Conservation (phyloP, 257 asterid species). For the Solanum chiquidenum region DNA sequence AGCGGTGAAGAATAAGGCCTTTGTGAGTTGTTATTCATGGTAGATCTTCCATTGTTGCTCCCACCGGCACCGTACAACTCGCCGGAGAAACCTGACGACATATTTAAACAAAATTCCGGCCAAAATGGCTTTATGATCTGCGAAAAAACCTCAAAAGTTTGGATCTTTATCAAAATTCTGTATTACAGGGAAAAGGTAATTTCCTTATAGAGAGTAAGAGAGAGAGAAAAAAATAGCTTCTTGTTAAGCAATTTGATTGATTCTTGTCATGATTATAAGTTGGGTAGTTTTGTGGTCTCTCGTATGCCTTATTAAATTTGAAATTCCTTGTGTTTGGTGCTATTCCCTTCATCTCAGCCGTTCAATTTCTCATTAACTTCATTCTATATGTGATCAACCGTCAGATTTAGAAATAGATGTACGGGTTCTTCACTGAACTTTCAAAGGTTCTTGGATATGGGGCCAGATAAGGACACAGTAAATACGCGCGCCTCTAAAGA, state of each 20-base stretch:
- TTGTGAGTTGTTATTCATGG: conserved; percentile 12
- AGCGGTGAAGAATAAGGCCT: conserved; percentile 45
- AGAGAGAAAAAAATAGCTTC: not conserved
- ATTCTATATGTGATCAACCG: not conserved
- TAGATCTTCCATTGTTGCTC: conserved; percentile 22
- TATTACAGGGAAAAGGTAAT: conserved; percentile 13
- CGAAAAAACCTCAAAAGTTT: not conserved
- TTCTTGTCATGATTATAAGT: conserved; percentile 32
- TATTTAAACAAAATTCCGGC: not conserved
- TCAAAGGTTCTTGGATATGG: not conserved
- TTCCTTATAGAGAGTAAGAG: not conserved
- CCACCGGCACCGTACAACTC: conserved; percentile 46
- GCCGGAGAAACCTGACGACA: conserved; percentile 60
- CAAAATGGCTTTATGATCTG: not conserved
- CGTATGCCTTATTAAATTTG: conserved; percentile 21
- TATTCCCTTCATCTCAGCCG: conserved; percentile 12
- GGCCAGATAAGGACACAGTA: not conserved
- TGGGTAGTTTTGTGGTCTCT: conserved; percentile 13
- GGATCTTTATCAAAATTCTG: conserved; percentile 15
- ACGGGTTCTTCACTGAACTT: conserved; percentile 9
- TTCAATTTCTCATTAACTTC: conserved; percentile 11
- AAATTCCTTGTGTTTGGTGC: conserved; percentile 17
- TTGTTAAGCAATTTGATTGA: conserved; percentile 33
- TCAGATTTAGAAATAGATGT: conserved; percentile 11
- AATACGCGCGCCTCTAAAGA: conserved; percentile 24